These are phyloP conservation scores for Xylaria nigripes DNA, from an alignment of 495 filamentous ascomycete genomes.

Conservation along the genomic window DNA sequence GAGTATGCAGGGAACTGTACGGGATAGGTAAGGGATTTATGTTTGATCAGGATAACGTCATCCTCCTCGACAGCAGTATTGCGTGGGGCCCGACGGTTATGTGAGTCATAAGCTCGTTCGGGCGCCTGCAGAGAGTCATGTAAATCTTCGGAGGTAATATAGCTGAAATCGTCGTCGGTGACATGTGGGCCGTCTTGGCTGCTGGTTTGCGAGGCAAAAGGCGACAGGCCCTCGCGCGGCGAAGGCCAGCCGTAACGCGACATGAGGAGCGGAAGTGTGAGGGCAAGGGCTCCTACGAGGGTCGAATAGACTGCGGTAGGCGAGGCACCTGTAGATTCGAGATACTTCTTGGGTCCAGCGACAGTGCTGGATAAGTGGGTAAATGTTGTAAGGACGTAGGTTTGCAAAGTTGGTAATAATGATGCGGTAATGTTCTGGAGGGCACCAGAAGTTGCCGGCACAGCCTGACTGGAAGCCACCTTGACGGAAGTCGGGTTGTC, in stretches of 20 bases:
- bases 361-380: conserved; percentile 34
- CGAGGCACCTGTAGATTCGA: conserved; percentile 41
- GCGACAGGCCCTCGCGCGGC: conserved; percentile 45
- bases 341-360: conserved; percentile 47
- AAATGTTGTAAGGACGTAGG: conserved; percentile 38
- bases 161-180: conserved; percentile 70
- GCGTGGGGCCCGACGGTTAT: conserved; percentile 24
- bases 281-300: conserved; percentile 35
- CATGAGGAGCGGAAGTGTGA: conserved; percentile 50
- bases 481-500: conserved; percentile 29
- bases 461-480: conserved; percentile 45
- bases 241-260: conserved; percentile 52
- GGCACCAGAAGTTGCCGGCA: conserved; percentile 47
- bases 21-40: conserved; percentile 62
- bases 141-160: conserved; percentile 67
- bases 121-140: conserved; percentile 33
- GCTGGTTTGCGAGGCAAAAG: conserved; percentile 46
- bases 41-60: conserved; percentile 68
- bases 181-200: conserved; percentile 48
- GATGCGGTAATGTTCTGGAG: conserved; percentile 35
- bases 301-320: conserved; percentile 39
- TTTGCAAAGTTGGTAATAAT: conserved; percentile 38
- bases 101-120: conserved; percentile 20
- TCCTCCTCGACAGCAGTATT: conserved; percentile 45
- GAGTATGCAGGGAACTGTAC: conserved; percentile 73